Evolutionary conservation across 805 yeast species (phyloP).

Genomic region (Lipomyces yamanashiensis): DNA sequence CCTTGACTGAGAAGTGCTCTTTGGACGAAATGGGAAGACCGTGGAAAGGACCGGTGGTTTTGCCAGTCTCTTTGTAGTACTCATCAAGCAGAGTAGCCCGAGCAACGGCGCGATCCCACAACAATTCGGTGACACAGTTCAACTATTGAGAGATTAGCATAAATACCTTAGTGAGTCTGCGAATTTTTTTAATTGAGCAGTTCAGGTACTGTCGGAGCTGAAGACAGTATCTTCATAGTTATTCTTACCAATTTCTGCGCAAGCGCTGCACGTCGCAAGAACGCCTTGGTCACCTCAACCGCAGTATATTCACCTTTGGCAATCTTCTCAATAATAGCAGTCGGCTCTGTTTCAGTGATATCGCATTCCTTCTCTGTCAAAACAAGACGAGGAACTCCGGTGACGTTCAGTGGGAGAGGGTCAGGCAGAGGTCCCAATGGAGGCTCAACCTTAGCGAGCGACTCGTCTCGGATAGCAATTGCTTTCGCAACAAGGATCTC

Average conservation of each 20-base stretch:
- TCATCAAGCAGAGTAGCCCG: constrained; percentile 57
- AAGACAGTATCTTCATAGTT: too few species aligned
- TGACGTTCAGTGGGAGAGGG: constrained; percentile 34
- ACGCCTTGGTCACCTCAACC: constrained; percentile 54
- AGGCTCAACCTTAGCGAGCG: constrained; percentile 37
- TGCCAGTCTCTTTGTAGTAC: constrained; percentile 53
- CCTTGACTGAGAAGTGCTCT: constrained; percentile 63
- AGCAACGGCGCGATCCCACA: constrained; percentile 54
- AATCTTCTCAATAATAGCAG: constrained; percentile 45
- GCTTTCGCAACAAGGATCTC: constrained; percentile 34
- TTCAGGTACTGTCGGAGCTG: too few species aligned
- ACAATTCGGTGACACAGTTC: constrained; percentile 55
- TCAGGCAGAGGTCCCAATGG: constrained; percentile 36
- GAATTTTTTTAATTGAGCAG: neutral
- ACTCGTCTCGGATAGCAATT: constrained; percentile 36
- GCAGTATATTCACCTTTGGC: constrained; percentile 50
- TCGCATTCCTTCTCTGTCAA: constrained; percentile 47
- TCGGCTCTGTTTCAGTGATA: constrained; percentile 52
- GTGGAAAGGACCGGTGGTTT: constrained; percentile 67
- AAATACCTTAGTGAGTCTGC: neutral
- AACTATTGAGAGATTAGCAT: constrained; percentile 13
- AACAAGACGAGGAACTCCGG: constrained; percentile 43
- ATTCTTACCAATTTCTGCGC: constrained; percentile 53
- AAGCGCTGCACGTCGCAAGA: constrained; percentile 54
- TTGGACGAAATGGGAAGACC: constrained; percentile 72